A percentile compares a stretch with the other conserved stretches of the same genome.
These are phyloP conservation scores for Ajuga reptans DNA, from an alignment of 305 asterid genomes.

Conservation along the genomic window DNA sequence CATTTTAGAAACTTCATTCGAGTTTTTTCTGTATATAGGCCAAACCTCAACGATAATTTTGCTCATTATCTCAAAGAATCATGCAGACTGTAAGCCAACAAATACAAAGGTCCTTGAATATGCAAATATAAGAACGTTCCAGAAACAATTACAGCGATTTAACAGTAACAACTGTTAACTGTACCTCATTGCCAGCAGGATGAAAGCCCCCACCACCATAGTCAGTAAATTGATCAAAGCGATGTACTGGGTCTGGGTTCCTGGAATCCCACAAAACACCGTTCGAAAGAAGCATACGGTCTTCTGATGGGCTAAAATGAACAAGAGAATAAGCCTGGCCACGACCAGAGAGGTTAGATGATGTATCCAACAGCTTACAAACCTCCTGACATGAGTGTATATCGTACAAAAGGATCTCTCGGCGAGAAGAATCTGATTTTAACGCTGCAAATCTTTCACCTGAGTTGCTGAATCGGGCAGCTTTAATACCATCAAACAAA, in stretches of 20 bases:
- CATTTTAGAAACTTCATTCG: too few relatives aligned
- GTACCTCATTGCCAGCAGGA: conserved; percentile 99
- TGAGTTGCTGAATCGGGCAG: conserved; percentile 75
- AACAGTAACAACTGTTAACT: not conserved
- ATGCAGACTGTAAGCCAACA: not conserved
- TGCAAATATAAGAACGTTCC: not conserved
- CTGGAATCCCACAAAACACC: conserved; percentile 97
- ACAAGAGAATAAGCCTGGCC: conserved; percentile 68
- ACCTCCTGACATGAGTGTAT: conserved; percentile 59
- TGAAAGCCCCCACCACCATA: conserved; percentile 99
- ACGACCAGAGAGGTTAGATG: conserved; percentile 49
- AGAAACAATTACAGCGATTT: not conserved
- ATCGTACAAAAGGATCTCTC: conserved; percentile 84
- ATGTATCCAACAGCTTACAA: conserved; percentile 52
- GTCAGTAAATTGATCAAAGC: conserved; percentile 83
- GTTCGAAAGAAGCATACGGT: conserved; percentile 79
- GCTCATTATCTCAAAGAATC: not conserved
- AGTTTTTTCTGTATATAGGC: too few relatives aligned
- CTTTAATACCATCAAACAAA: conserved; percentile 81
- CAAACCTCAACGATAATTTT: too few relatives aligned
- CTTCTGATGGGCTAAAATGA: conserved; percentile 86
- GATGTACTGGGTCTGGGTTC: conserved; percentile 61
- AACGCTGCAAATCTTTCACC: conserved; percentile 72
- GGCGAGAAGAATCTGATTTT: conserved; percentile 50
- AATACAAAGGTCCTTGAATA: not conserved